phyloP scores from a whole-genome alignment of 139 green algal species.

The Dunaliella sp. region DNA sequence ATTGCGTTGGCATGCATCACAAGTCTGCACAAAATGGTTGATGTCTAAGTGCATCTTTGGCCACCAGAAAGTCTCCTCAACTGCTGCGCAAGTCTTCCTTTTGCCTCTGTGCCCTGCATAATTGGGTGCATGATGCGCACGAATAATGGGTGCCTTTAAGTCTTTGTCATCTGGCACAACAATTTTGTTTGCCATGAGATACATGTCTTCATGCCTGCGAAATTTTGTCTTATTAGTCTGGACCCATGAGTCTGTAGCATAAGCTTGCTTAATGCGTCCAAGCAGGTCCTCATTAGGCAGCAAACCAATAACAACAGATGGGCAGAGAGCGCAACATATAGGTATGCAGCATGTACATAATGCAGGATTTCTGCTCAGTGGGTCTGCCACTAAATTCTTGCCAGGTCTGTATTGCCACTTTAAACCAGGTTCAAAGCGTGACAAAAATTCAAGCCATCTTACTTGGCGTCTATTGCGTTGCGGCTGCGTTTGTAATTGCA shows the following conservation, averaged over 20 bases:
- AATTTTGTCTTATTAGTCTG: too few relatives aligned
- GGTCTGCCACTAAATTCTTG: neutral
- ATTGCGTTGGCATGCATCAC: conserved; percentile 34
- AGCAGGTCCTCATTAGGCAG: too few relatives aligned
- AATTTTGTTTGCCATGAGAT: neutral
- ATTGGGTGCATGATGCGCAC: neutral
- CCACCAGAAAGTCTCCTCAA: conserved; percentile 28
- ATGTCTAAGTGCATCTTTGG: conserved; percentile 1
- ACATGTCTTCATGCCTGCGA: neutral
- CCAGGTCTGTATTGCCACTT: neutral
- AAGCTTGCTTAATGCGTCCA: too few relatives aligned
- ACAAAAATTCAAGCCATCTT: neutral
- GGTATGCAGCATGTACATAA: too few relatives aligned
- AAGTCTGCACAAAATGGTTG: conserved; percentile 9
- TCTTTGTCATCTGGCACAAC: neutral
- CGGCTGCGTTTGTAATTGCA: neutral
- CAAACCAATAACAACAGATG: too few relatives aligned
- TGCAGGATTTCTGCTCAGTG: neutral
- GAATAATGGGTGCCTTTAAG: neutral
- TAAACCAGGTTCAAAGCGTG: neutral
- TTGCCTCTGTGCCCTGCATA: conserved; percentile 7
- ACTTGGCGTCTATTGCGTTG: neutral
- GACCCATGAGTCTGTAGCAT: too few relatives aligned
- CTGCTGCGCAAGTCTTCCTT: neutral
- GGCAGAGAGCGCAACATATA: too few relatives aligned